These are phyloP conservation scores for Wickerhamomyces chambardii DNA, from an alignment of 805 yeast species.

Conservation along the genomic window DNA sequence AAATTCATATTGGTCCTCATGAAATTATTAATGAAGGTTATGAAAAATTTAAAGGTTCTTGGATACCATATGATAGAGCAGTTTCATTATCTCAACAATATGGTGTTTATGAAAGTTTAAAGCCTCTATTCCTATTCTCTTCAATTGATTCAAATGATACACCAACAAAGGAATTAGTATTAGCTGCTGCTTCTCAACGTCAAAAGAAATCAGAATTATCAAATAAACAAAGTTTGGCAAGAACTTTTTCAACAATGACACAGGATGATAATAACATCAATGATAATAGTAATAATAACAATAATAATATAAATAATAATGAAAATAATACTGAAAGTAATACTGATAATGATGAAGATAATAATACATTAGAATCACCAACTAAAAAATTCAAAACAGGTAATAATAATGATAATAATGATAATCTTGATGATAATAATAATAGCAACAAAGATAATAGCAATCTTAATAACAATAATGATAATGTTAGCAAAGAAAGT, in stretches of 20 bases:
- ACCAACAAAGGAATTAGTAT: conserved; percentile 40
- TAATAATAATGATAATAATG: not conserved
- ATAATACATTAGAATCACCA: conserved; percentile 22
- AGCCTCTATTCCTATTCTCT: conserved; percentile 48
- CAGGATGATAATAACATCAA: conserved; percentile 20
- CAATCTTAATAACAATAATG: too few relatives aligned
- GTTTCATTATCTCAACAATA: conserved; percentile 43
- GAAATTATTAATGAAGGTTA: conserved; percentile 83
- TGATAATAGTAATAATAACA: not conserved
- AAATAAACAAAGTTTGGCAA: conserved; percentile 4
- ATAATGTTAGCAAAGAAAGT: too few relatives aligned
- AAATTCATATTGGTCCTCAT: conserved; percentile 60
- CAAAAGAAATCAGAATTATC: conserved; percentile 15
- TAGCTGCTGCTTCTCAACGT: too few relatives aligned
- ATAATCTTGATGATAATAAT: not conserved
- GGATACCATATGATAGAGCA: conserved; percentile 71
- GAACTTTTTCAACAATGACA: conserved; percentile 21
- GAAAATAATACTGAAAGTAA: conserved; percentile 1
- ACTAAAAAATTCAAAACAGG: conserved; percentile 22
- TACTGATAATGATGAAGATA: not conserved
- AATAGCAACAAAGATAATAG: not conserved
- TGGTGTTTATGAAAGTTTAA: conserved; percentile 53
- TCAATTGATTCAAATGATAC: conserved; percentile 25
- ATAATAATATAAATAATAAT: conserved; percentile 2
- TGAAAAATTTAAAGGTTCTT: conserved; percentile 80